These are phyloP conservation scores for Sicyos edulis DNA, from an alignment of 306 rosid species.

Conservation along the genomic window DNA sequence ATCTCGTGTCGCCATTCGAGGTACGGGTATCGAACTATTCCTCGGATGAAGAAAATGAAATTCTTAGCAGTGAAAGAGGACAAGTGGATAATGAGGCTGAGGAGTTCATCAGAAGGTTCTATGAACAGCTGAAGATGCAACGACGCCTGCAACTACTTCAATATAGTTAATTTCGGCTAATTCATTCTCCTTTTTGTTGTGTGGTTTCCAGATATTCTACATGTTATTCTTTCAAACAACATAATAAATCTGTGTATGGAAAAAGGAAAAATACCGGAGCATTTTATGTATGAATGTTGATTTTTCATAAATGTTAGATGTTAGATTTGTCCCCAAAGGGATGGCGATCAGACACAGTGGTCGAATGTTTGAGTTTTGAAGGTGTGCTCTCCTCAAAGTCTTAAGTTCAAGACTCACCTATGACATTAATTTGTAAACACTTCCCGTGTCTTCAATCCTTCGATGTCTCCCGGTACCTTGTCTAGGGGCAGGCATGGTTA, in stretches of 20 bases:
- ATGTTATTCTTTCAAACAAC: neutral
- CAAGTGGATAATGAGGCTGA: constrained; percentile 47
- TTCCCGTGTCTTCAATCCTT: no score
- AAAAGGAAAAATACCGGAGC: neutral
- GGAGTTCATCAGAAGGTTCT: constrained; percentile 47
- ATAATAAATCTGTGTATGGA: constrained; percentile 5
- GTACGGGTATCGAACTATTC: constrained; percentile 41
- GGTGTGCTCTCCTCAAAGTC: no score
- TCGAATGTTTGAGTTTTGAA: no score
- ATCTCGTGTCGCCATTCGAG: constrained; percentile 34
- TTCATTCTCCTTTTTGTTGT: neutral
- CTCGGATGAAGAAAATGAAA: constrained; percentile 34
- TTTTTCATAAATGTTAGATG: no score
- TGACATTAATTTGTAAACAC: no score
- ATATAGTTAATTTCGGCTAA: constrained; percentile 22
- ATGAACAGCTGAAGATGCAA: constrained; percentile 43
- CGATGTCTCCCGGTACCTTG: no score
- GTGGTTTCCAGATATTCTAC: neutral
- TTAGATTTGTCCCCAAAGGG: no score
- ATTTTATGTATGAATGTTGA: neutral
- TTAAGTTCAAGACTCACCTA: no score
- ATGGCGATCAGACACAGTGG: no score
- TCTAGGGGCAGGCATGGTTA: no score
- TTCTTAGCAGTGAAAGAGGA: constrained; percentile 25
- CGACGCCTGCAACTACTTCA: constrained; percentile 34